Evolutionary conservation across 768 basidiomycete species (phyloP).

Genomic region (Hydnomerulius pinastri): DNA sequence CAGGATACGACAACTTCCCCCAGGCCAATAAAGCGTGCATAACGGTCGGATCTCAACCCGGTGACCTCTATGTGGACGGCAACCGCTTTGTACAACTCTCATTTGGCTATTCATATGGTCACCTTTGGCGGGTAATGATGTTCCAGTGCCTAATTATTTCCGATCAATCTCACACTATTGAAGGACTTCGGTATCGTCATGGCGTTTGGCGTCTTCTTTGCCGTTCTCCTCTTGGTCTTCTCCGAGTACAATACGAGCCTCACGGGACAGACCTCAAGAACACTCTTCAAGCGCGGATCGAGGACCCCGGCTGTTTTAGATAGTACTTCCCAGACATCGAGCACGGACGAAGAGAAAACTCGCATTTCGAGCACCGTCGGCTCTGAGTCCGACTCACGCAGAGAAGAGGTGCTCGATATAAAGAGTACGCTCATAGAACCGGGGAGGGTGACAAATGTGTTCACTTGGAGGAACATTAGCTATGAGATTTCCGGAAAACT

Average conservation of each 20-base stretch:
- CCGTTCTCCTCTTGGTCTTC: constrained; percentile 54
- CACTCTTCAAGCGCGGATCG: constrained; percentile 68
- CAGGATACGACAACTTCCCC: constrained; percentile 58
- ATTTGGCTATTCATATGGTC: constrained; percentile 41
- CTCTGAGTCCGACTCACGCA: constrained; percentile 5
- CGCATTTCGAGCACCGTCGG: constrained; percentile 7
- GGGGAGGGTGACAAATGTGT: constrained; percentile 49
- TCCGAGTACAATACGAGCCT: constrained; percentile 53
- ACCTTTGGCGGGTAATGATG: constrained; percentile 55
- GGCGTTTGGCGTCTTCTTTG: constrained; percentile 65
- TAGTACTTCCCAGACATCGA: constrained; percentile 6
- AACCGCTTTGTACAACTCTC: constrained; percentile 51
- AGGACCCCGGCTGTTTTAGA: constrained; percentile 18
- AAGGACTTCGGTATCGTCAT: constrained; percentile 73
- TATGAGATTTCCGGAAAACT: constrained; percentile 64
- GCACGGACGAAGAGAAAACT: constrained; percentile 34
- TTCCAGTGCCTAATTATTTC: no score
- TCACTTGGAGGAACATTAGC: constrained; percentile 76
- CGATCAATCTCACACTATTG: no score
- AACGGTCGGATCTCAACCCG: constrained; percentile 62
- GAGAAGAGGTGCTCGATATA: constrained; percentile 21
- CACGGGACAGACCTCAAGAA: constrained; percentile 41
- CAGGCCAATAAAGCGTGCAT: constrained; percentile 76
- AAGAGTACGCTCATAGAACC: constrained; percentile 40
- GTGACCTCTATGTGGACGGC: constrained; percentile 63